Conservation (phyloP, 371 early-diverging fungal species). For the Thermomucor indicae-seudaticae region DNA sequence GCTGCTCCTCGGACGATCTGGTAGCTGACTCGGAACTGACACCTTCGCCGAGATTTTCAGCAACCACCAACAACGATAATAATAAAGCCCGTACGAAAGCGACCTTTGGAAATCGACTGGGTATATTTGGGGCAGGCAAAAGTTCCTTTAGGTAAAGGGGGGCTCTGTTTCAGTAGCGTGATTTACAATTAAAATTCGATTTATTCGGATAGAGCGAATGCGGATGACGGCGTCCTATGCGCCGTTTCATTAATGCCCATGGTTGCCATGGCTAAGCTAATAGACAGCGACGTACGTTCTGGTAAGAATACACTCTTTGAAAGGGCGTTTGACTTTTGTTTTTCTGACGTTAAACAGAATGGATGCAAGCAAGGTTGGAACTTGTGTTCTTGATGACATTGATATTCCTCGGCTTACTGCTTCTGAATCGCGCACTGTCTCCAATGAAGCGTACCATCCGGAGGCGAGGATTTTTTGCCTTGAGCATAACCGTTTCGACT, state of each 20-base stretch:
- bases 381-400: slow-evolving; percentile 29
- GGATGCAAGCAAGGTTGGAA: slow-evolving; percentile 26
- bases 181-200: not conserved
- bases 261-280: slow-evolving; percentile 30
- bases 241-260: slow-evolving; percentile 38
- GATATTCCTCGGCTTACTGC: slow-evolving; percentile 20
- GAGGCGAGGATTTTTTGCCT: slow-evolving; percentile 35
- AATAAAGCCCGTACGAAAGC: no score
- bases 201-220: slow-evolving; percentile 22
- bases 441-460: slow-evolving; percentile 31
- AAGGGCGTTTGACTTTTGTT: not conserved
- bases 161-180: not conserved
- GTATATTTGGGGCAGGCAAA: slow-evolving; percentile 18
- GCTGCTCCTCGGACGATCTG: not conserved
- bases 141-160: slow-evolving; percentile 12
- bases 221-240: slow-evolving; percentile 44
- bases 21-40: not conserved
- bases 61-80: not conserved
- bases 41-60: not conserved
- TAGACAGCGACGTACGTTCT: slow-evolving; percentile 10
- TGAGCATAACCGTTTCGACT: slow-evolving; percentile 27
- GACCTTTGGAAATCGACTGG: no score
- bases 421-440: slow-evolving; percentile 22
- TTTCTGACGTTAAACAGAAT: not conserved
- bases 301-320: slow-evolving; percentile 9